Evolutionary conservation across 139 green algal species (phyloP), one percentile per base, ranked within the genome.

Genomic region (Volvox africanus): DNA sequence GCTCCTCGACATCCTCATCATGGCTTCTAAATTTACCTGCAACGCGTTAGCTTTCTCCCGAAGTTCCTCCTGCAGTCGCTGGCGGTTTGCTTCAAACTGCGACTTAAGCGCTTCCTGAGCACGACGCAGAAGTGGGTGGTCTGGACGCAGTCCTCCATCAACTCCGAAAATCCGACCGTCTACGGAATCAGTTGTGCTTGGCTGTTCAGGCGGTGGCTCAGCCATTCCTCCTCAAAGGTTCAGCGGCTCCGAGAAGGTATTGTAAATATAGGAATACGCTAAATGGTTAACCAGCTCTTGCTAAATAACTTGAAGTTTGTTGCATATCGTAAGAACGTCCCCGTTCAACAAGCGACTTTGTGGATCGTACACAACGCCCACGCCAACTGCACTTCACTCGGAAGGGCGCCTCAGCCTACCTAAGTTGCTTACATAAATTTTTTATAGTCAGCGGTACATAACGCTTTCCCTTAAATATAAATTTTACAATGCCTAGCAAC

Each of bases 121-220:
- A 21, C 97, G 91, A 50, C 91, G 93, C 86, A 99, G 95, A 89
- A 99, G 92, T 9, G 97, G 97, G 88, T 99, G 95, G 71, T 98
- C 94, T 5, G 97, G 94, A 55, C 94, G 50, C 91, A 97, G 90
- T 21, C 89, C 90, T 65, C 85, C 90, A 82, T 88, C 44, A 19
- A 36, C 76, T n/a, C 76, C 81, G n/a, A 94, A 92, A 24, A 93
- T 88, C 12, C 37, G 79, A 32, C 3, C 69, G 79, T 92, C 81
- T 80, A 89, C 35, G 22, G 88, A 85, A 32, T 86, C 88, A 24
- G 22, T 79, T 33, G 88, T 92, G 67, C 36, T 82, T 18, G 79
- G 79, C 50, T 86, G 81, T 17, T 89, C 86, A 0, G 85, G 44
- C 6, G 36, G 69, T 3, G 73, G 71, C 3, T 90, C 75, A 19